These are phyloP conservation scores for Hypoxylon fuscum DNA, from an alignment of 495 filamentous ascomycete species.

Conservation along the genomic window DNA sequence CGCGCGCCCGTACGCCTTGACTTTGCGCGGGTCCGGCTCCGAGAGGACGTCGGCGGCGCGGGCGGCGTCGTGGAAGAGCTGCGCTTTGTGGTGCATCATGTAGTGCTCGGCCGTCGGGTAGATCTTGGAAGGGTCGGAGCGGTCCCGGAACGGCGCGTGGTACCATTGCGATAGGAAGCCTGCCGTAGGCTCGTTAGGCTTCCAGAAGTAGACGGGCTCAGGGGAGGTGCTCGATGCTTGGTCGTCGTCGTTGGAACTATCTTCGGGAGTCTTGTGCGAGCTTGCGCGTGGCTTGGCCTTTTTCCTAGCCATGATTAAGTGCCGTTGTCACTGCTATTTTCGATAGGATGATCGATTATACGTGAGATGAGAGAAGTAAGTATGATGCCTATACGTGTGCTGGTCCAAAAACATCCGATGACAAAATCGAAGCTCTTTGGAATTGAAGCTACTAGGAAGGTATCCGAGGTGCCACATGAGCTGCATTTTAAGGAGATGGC, in stretches of 20 bases:
- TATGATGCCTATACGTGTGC: too few species aligned
- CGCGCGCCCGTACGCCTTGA: constrained; percentile 65
- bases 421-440: too few species aligned
- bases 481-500: too few species aligned
- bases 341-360: too few species aligned
- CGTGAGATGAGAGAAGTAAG: too few species aligned
- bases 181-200: constrained; percentile 29
- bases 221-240: neutral
- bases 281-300: too few species aligned
- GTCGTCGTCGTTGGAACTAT: neutral
- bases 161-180: constrained; percentile 52
- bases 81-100: constrained; percentile 72
- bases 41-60: constrained; percentile 54
- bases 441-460: too few species aligned
- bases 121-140: constrained; percentile 21
- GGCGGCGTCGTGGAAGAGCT: constrained; percentile 59
- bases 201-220: constrained; percentile 46
- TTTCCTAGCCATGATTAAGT: too few species aligned
- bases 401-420: too few species aligned
- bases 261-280: neutral
- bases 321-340: too few species aligned
- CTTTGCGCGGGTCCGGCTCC: constrained; percentile 51
- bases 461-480: too few species aligned
- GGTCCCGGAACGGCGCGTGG: constrained; percentile 43
- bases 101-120: constrained; percentile 58